These are phyloP conservation scores for Backusella psychrophila DNA, from an alignment of 192 early-diverging fungal species.

Conservation along the genomic window DNA sequence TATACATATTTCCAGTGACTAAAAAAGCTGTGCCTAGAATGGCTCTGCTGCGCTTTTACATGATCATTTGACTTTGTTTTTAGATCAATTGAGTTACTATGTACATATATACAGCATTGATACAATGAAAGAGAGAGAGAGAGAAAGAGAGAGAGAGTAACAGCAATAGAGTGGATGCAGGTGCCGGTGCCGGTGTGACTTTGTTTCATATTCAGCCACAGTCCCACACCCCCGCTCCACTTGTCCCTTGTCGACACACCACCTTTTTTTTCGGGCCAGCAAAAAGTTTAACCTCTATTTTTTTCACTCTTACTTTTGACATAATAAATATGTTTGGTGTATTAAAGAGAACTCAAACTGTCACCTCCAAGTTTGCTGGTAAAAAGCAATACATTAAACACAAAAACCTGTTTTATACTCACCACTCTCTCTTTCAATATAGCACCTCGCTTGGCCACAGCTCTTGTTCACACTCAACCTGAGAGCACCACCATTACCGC, in stretches of 20 bases:
- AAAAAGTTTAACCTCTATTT: neutral
- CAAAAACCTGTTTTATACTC: neutral
- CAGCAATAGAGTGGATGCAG: neutral
- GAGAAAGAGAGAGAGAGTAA: too few relatives aligned
- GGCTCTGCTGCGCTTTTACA: neutral
- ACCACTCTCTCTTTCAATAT: neutral
- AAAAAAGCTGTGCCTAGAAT: neutral
- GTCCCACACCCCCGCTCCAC: neutral
- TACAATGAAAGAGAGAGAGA: too few relatives aligned
- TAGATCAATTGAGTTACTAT: neutral
- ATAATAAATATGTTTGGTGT: neutral
- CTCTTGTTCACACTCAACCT: conserved; percentile 8
- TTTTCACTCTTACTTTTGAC: neutral
- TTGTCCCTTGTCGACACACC: conserved; percentile 2
- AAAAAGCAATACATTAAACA: neutral
- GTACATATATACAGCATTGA: neutral
- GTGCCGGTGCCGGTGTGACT: neutral
- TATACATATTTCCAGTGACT: neutral
- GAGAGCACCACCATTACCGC: conserved; percentile 21
- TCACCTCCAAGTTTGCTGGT: neutral
- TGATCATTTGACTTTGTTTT: neutral
- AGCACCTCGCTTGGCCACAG: neutral
- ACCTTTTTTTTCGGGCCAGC: neutral
- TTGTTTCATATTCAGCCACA: conserved; percentile 3
- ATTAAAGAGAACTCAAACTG: neutral